Conservation (phyloP, 768 basidiomycete genomes). For the Calocybe cyanea region DNA sequence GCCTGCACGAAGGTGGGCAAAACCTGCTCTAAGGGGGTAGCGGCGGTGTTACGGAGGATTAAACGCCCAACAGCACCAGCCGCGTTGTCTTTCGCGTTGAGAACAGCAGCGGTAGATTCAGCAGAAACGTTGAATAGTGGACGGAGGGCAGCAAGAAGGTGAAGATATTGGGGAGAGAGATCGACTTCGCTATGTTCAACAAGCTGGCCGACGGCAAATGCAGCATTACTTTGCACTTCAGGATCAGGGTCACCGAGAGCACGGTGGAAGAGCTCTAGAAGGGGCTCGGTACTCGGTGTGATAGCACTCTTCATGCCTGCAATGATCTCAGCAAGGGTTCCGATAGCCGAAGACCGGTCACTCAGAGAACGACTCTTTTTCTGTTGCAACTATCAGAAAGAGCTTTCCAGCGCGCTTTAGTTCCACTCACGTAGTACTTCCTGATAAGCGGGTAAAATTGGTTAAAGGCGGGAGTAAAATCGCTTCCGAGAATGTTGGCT, state of each 20-base stretch:
- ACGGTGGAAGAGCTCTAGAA: slow-evolving; percentile 81
- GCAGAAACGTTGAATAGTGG: slow-evolving; percentile 72
- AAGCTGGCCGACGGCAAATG: slow-evolving; percentile 89
- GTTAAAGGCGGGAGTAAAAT: slow-evolving; percentile 78
- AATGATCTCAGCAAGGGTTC: slow-evolving; percentile 93
- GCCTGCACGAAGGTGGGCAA: slow-evolving; percentile 79
- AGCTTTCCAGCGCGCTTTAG: background rate
- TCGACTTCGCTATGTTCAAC: slow-evolving; percentile 84
- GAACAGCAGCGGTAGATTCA: slow-evolving; percentile 56
- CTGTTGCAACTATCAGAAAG: slow-evolving; percentile 33
- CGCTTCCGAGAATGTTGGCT: slow-evolving; percentile 78
- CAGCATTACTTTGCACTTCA: slow-evolving; percentile 96
- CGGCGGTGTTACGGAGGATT: slow-evolving; percentile 72
- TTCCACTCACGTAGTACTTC: slow-evolving; percentile 80
- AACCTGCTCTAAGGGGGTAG: slow-evolving; percentile 87
- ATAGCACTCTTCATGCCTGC: slow-evolving; percentile 84
- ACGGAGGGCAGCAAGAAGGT: slow-evolving; percentile 73
- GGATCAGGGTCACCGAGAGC: slow-evolving; percentile 80
- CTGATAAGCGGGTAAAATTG: slow-evolving; percentile 88
- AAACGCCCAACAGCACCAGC: slow-evolving; percentile 88
- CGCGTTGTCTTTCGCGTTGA: slow-evolving; percentile 97
- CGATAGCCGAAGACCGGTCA: slow-evolving; percentile 91
- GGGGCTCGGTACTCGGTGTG: slow-evolving; percentile 76
- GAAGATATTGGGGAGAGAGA: slow-evolving; percentile 75
- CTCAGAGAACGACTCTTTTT: slow-evolving; percentile 83